Evolutionary conservation across 2,329 filamentous ascomycete genomes (phyloP).

Genomic region (Blastomyces emzantsi): DNA sequence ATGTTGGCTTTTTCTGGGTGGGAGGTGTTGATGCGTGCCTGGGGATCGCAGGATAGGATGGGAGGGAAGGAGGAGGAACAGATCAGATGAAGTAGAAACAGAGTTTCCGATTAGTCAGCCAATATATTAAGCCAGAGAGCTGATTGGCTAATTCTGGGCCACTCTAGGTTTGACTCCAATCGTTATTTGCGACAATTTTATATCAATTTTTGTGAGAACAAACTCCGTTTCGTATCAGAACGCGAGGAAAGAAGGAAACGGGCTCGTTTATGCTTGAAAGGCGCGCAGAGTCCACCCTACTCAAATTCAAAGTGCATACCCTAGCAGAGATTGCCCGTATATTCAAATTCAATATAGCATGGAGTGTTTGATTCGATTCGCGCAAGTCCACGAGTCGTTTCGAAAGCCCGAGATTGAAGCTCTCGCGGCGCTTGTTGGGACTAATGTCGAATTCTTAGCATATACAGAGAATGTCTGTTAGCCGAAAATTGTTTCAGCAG

Average conservation of each 20-base stretch:
- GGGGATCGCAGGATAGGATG: not conserved
- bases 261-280: not conserved
- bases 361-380: constrained; percentile 83
- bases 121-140: too few relatives aligned
- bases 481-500: not conserved
- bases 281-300: not conserved
- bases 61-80: not conserved
- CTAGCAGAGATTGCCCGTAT: not conserved
- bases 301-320: not conserved
- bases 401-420: constrained; percentile 74
- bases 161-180: not conserved
- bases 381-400: constrained; percentile 86
- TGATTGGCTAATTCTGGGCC: not conserved
- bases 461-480: constrained; percentile 43
- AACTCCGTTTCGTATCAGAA: not conserved
- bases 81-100: not conserved
- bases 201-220: constrained; percentile 4
- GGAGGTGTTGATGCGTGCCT: not conserved
- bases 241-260: not conserved
- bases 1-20: not conserved
- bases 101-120: not conserved
- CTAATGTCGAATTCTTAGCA: constrained; percentile 62
- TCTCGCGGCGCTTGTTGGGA: constrained; percentile 58
- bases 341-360: constrained; percentile 24
- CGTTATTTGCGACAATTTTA: not conserved